A percentile compares a stretch with the other conserved stretches of the same genome.
These are phyloP conservation scores for Triangularia verruculosa DNA, from an alignment of 2,329 filamentous ascomycete species.

Conservation along the genomic window DNA sequence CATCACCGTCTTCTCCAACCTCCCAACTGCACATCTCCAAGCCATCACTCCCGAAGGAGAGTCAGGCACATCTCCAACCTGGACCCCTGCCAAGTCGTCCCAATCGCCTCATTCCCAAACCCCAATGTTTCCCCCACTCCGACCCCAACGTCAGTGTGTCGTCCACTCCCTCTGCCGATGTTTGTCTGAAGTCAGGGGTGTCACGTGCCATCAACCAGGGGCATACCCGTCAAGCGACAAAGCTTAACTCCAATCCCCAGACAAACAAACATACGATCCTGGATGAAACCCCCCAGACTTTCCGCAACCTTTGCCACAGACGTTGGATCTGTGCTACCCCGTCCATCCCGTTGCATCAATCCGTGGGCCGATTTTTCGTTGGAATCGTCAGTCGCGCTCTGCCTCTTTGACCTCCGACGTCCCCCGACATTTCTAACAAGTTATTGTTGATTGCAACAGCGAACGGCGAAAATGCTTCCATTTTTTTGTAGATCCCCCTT, in stretches of 20 bases:
- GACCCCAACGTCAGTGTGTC: neutral
- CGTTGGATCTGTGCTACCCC: neutral
- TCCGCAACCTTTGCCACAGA: conserved; percentile 14
- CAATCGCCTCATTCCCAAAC: neutral
- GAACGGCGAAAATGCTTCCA: neutral
- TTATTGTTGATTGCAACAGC: neutral
- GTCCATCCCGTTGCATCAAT: conserved; percentile 11
- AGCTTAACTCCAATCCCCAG: neutral
- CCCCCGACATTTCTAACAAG: neutral
- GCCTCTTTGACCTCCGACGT: conserved; percentile 5
- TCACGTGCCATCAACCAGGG: conserved; percentile 21
- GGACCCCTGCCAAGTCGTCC: neutral
- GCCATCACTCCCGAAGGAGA: neutral
- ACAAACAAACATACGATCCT: conserved; percentile 21
- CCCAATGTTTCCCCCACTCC: neutral
- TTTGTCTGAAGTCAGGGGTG: conserved; percentile 23
- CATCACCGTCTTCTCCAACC: neutral
- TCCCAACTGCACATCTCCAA: neutral
- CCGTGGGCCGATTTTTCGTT: conserved; percentile 22
- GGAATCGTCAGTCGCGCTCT: conserved; percentile 15
- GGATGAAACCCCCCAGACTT: conserved; percentile 16
- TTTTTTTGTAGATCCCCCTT: conserved; percentile 15
- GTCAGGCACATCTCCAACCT: neutral
- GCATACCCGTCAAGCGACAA: neutral
- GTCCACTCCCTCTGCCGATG: neutral